Conservation (phyloP, 2,329 filamentous ascomycete species). For the Botrytis sinoallii region DNA sequence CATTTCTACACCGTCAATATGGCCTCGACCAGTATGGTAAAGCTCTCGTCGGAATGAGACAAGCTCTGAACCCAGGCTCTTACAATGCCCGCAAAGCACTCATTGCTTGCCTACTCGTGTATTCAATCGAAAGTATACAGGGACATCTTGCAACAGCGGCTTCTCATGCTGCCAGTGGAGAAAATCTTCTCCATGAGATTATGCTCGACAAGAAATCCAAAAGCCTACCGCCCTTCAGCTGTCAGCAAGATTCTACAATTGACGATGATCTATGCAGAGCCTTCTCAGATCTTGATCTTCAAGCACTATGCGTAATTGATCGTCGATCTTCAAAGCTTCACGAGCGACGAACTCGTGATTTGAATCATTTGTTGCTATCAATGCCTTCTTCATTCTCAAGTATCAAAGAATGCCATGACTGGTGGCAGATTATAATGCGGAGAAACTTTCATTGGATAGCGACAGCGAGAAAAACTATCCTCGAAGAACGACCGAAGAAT, state of each 20-base stretch:
- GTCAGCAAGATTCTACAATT: conserved; percentile 5
- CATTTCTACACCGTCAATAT: conserved; percentile 14
- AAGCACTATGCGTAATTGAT: conserved; percentile 17
- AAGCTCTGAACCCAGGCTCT: conserved; percentile 3
- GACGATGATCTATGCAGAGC: conserved; percentile 16
- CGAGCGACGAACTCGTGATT: not conserved
- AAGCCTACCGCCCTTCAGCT: not conserved
- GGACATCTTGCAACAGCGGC: conserved; percentile 17
- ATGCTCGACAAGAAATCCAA: not conserved
- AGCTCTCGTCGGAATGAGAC: conserved; percentile 19
- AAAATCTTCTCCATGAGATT: conserved; percentile 16
- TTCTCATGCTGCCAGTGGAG: conserved; percentile 14
- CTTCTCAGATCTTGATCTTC: conserved; percentile 17
- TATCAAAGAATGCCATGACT: conserved; percentile 20
- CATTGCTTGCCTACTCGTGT: conserved; percentile 20
- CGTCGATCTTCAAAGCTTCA: not conserved
- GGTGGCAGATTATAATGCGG: conserved; percentile 21
- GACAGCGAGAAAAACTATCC: not conserved
- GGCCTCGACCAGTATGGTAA: conserved; percentile 16
- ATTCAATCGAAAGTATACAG: conserved; percentile 22
- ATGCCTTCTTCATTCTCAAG: conserved; percentile 18
- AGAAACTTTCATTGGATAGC: conserved; percentile 21
- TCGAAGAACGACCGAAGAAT: not conserved
- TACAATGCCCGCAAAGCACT: conserved; percentile 16
- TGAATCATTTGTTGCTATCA: not conserved